Conservation (phyloP, 179 eudicot genomes). For the Pouteria campechiana region DNA sequence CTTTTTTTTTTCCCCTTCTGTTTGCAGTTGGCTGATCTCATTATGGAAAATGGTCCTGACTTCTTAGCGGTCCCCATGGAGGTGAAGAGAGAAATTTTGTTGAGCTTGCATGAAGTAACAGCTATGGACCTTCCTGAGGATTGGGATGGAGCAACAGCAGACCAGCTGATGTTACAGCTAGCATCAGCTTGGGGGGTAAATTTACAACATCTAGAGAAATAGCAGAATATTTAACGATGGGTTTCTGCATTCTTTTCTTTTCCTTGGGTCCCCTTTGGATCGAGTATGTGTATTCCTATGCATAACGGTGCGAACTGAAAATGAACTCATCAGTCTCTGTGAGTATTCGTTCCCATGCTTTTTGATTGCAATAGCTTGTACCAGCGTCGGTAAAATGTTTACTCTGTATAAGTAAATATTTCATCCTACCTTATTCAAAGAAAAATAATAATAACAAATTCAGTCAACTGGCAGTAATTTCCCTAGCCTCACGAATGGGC, state of each 20-base stretch:
- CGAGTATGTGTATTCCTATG: no score
- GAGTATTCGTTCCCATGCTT: no score
- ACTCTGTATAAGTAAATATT: no score
- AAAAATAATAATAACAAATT: no score
- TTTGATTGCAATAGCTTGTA: no score
- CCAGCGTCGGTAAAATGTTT: no score
- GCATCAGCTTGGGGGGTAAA: constrained; percentile 86
- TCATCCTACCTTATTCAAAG: no score
- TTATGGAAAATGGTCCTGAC: constrained; percentile 73
- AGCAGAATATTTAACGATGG: background rate
- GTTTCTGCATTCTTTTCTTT: background rate
- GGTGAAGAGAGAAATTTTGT: constrained; percentile 59
- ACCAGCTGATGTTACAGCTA: constrained; percentile 79
- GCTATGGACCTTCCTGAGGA: constrained; percentile 66
- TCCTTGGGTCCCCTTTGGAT: background rate
- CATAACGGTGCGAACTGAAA: no score
- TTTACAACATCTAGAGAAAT: constrained; percentile 44
- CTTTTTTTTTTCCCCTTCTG: background rate
- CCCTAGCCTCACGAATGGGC: no score
- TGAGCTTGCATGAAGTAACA: constrained; percentile 65
- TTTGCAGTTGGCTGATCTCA: constrained; percentile 54
- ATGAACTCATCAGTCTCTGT: no score
- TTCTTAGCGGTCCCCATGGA: constrained; percentile 50
- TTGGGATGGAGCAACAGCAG: constrained; percentile 90
- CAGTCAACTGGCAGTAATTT: no score